Evolutionary conservation across 23 red algal genomes (phyloP).

Genomic region (Gracilariopsis chorda): DNA sequence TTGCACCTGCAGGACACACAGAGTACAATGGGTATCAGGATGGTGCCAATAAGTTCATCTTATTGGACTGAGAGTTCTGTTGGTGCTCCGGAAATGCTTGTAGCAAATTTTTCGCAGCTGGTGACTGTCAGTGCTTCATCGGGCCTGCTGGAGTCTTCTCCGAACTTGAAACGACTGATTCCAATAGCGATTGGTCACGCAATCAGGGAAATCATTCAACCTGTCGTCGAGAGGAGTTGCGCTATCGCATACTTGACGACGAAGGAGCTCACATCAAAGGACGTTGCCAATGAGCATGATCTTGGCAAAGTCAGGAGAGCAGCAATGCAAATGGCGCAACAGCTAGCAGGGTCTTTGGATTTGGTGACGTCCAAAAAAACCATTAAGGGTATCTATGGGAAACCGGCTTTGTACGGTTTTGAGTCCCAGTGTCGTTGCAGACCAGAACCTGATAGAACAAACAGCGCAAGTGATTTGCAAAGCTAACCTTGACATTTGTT

Average conservation of each 20-base stretch:
- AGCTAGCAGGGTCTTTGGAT: constrained; percentile 86
- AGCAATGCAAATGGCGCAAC: constrained; percentile 87
- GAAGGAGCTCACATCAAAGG: constrained; percentile 89
- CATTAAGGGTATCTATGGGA: constrained; percentile 81
- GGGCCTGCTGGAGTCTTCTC: constrained; percentile 66
- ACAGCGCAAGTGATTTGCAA: constrained; percentile 83
- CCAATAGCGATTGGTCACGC: constrained; percentile 89
- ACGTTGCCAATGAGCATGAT: constrained; percentile 76
- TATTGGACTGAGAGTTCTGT: constrained; percentile 16
- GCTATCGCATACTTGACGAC: constrained; percentile 90
- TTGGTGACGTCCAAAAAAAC: constrained; percentile 97
- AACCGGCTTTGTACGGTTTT: constrained; percentile 77
- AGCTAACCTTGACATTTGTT: constrained; percentile 89
- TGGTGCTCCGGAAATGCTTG: constrained; percentile 72
- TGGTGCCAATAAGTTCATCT: not conserved
- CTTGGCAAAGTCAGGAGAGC: constrained; percentile 46
- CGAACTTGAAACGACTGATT: constrained; percentile 78
- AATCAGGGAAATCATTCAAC: constrained; percentile 95
- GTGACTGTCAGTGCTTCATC: constrained; percentile 76
- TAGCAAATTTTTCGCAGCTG: constrained; percentile 75
- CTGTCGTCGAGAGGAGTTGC: constrained; percentile 89
- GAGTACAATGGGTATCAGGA: not conserved
- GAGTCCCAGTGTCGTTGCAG: constrained; percentile 44
- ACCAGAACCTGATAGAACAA: constrained; percentile 83
- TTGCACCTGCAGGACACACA: constrained; percentile 7